phyloP scores from a whole-genome alignment of 2,329 filamentous ascomycete species.

The Epichloe bromicola region DNA sequence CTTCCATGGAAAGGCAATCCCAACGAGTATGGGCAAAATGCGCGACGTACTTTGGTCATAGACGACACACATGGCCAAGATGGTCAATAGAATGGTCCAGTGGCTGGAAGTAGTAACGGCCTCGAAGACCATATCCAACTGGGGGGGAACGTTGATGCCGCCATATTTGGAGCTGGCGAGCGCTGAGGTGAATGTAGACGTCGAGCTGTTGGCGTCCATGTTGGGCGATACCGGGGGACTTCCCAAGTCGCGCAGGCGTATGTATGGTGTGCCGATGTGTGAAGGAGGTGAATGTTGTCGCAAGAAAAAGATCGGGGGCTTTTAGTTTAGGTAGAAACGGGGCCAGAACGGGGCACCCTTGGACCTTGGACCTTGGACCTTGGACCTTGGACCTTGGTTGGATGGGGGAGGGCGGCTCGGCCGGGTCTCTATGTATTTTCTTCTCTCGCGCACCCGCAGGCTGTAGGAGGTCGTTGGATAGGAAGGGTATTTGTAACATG shows the following conservation, averaged over 20 bases:
- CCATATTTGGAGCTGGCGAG: constrained; percentile 46
- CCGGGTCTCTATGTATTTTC: too few species aligned
- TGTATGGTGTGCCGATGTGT: not conserved
- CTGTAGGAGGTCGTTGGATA: too few species aligned
- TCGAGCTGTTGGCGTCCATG: constrained; percentile 48
- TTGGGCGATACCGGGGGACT: constrained; percentile 5
- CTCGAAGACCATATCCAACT: constrained; percentile 42
- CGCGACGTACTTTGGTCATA: constrained; percentile 76
- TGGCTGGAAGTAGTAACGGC: constrained; percentile 42
- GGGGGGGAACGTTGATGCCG: constrained; percentile 38
- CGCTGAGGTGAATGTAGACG: constrained; percentile 58
- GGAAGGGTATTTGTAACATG: too few species aligned
- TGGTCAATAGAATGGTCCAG: constrained; percentile 52
- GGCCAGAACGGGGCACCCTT: too few species aligned
- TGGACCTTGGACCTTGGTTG: too few species aligned
- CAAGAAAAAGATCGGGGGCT: not conserved
- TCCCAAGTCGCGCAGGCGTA: not conserved
- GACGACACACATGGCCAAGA: constrained; percentile 57
- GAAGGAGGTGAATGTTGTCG: not conserved
- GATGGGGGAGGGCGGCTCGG: too few species aligned
- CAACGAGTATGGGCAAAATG: not conserved
- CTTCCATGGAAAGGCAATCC: not conserved
- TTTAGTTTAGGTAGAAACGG: too few species aligned
- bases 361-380: too few species aligned
- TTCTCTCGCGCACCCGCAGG: too few species aligned